Evolutionary conservation across 805 yeast genomes (phyloP), one percentile per base, ranked within the genome.

Genomic region (Huiozyma sinensis): DNA sequence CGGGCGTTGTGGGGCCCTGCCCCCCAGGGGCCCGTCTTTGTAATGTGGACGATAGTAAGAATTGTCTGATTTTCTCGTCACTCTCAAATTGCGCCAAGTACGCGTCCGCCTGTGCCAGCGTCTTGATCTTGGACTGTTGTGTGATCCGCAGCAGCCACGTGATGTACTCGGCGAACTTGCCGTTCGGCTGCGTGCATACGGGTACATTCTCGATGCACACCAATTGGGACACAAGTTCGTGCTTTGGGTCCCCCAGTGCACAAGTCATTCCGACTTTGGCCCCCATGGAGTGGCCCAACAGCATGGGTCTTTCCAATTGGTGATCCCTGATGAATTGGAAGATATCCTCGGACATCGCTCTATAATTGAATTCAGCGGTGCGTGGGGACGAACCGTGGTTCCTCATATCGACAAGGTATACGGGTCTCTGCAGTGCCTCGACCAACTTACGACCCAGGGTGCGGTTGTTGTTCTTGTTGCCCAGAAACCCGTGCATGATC

Each of bases 361-460:
- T 81, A 61, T 89, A 89, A 56, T 83, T 89, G 54, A 84, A 85
- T 30, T 82, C 66, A 0, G 61, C 56, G n/a, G 55, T 58, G 53
- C 83, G 94, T 1, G 96, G 96, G 1, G 95, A 84, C n/a, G 73
- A 78, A 1, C 98, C 98, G 59, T 89, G 96, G 63, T 92, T 89
- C 48, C 98, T 69, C 46, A 89, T 68, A 59, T 90, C 97, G 12
- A 83, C 56, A 50, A 85, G 74, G 56, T 73, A 81, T 4, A 83
- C 77, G 47, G 80, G 79, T 38, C 87, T 64, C 28, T 67, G 60
- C 46, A 82, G 56, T 9, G 56, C 50, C 17, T 61, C 61, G 11
- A 76, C 72, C 32, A 82, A 60, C 42, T 69, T 71, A 54, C 75
- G 76, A 7, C 87, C 84, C n/a, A 89, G 85, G 0, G 86, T 69